phyloP scores from a whole-genome alignment of 805 yeast species.

The Candida sakaeoensis region DNA sequence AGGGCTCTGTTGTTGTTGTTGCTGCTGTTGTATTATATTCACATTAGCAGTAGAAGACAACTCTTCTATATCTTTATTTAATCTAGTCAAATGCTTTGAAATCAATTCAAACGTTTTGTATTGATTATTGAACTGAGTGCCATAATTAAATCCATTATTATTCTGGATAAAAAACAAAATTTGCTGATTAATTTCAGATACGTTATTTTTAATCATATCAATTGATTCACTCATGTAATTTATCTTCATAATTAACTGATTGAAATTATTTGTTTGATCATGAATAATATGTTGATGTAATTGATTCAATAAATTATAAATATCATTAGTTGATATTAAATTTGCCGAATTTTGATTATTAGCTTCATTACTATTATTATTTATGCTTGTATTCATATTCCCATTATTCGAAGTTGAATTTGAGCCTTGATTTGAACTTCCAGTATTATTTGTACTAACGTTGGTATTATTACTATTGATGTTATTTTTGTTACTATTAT shows the following conservation, averaged over 20 bases:
- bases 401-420: background rate
- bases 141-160: background rate
- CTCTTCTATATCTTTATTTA: conserved; percentile 22
- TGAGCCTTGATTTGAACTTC: background rate
- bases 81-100: conserved; percentile 16
- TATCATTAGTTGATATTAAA: conserved; percentile 6
- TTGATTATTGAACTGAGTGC: conserved; percentile 6
- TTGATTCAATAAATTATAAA: conserved; percentile 15
- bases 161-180: conserved; percentile 9
- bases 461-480: background rate
- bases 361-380: background rate
- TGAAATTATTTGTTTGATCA: conserved; percentile 20
- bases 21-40: conserved; percentile 3
- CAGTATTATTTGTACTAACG: background rate
- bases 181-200: conserved; percentile 12
- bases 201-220: conserved; percentile 10
- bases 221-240: conserved; percentile 14
- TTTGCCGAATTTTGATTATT: background rate
- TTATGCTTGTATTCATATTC: background rate
- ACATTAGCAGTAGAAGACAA: conserved; percentile 9
- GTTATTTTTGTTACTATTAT: background rate
- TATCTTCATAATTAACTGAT: conserved; percentile 17
- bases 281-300: conserved; percentile 15
- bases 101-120: conserved; percentile 18
- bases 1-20: background rate